A percentile compares a stretch with the other conserved stretches of the same genome.
These are phyloP conservation scores for Diutina sp. DNA, from an alignment of 1,139 yeast genomes.

Conservation along the genomic window DNA sequence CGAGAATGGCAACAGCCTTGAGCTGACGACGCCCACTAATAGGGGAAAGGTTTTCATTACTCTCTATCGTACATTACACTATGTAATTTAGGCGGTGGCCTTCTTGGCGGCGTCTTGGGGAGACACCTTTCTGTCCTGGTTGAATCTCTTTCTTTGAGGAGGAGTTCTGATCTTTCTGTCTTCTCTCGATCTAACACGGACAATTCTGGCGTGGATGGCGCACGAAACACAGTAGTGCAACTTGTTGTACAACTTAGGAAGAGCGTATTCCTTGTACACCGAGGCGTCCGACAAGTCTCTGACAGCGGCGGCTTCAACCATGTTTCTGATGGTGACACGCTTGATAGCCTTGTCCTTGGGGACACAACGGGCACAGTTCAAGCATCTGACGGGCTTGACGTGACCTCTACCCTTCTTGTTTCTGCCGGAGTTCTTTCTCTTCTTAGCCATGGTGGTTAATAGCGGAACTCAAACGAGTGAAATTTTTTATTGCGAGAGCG, in stretches of 20 bases:
- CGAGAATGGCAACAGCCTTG: background rate
- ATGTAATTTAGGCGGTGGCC: slow-evolving; percentile 21
- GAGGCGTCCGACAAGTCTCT: slow-evolving; percentile 99
- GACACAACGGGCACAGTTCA: slow-evolving; percentile 99
- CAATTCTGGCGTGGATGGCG: slow-evolving; percentile 99
- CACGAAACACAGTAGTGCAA: slow-evolving; percentile 99
- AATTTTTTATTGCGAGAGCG: slow-evolving; percentile 5
- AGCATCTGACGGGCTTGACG: slow-evolving; percentile 99
- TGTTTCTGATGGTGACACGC: slow-evolving; percentile 99
- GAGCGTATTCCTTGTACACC: slow-evolving; percentile 97
- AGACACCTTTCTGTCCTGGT: slow-evolving; percentile 90
- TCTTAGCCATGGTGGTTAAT: slow-evolving; percentile 81
- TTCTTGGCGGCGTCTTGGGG: slow-evolving; percentile 98
- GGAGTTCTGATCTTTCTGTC: slow-evolving; percentile 99
- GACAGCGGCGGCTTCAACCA: slow-evolving; percentile 99
- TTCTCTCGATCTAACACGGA: slow-evolving; percentile 98
- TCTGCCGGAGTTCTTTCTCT: slow-evolving; percentile 99
- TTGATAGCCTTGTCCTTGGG: slow-evolving; percentile 99
- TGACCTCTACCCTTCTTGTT: slow-evolving; percentile 99
- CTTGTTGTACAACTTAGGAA: slow-evolving; percentile 99
- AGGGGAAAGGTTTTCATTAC: background rate
- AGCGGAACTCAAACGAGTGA: background rate
- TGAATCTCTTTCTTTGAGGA: slow-evolving; percentile 98
- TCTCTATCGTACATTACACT: slow-evolving; percentile 3
- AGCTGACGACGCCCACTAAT: background rate